Evolutionary conservation across 352 stramenopile genomes (phyloP), one percentile per base, ranked within the genome.

Genomic region (Globisporangium uncinulatum): DNA sequence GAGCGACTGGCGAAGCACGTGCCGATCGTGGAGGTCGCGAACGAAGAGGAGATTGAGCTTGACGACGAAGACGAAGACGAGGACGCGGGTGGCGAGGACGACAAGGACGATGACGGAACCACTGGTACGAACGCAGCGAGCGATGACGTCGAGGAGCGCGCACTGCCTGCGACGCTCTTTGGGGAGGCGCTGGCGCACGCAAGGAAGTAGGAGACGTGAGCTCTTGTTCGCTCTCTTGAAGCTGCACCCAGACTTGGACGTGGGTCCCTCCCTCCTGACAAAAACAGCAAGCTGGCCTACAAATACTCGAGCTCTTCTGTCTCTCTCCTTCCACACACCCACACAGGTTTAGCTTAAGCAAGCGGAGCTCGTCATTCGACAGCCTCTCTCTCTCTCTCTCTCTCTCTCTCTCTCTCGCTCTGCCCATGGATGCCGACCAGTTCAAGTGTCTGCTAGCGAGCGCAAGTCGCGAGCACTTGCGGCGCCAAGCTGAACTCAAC

Each of bases 1-100:
- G 71, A 93, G 9, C 77, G 95, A 52, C 83, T 86, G 37, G 71
- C 87, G 31, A 86, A 89, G n/a, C 87, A 92, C 41, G 90, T 81
- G 24, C 71, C 84, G 45, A 71, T 83, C 14, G 84, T 94, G 24
- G 73, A 84, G 32, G 72, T 91, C 49, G 54, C 63, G 19, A 94
- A 93, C 54, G 86, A 91, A 57, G 89, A 97, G 77, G 93, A 98
- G 57, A 98, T 98, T 58, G 89, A 98, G 49, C 70, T 97, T 48
- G 93, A 97, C 51, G 86, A 96, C 49, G 82, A 95, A 59, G 82
- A 83, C 11, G 71, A 86, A 1, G 75, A 86, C 17, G 63, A 65
- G 29, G 46, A 57, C 31, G 46, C 64, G 24, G 24, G 4, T 29
- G 24, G 63, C 45, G 63, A 63, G 29, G 46, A 57, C 31, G 46